Percentiles rank a stretch among this genome's conserved stretches.
Evolutionary conservation across 257 asterid genomes (phyloP).

Genomic region (Sherardia arvensis): DNA sequence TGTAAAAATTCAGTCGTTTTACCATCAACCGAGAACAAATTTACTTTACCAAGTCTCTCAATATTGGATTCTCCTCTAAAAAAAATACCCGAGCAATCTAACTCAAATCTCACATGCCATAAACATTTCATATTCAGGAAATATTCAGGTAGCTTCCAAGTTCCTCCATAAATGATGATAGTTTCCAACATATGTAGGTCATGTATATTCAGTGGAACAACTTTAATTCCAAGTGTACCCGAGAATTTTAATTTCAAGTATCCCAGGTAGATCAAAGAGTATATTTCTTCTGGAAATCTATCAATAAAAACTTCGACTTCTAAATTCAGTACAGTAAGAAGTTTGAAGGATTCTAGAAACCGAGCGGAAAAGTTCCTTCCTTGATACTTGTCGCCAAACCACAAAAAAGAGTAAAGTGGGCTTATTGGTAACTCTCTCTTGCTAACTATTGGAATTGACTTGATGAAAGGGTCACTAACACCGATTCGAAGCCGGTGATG

Average conservation of each 20-base stretch:
- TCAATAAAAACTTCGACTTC: background rate
- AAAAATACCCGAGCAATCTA: background rate
- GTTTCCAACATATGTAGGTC: background rate
- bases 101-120: background rate
- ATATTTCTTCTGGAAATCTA: background rate
- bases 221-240: too few species aligned
- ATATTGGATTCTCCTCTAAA: background rate
- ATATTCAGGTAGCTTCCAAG: background rate
- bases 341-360: background rate
- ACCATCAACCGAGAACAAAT: background rate
- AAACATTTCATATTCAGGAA: background rate
- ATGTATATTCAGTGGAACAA: background rate
- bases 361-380: background rate
- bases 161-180: background rate
- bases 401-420: background rate
- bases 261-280: background rate
- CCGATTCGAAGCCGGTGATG: background rate
- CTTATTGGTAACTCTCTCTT: background rate
- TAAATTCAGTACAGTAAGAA: constrained; percentile 4
- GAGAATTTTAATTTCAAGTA: background rate
- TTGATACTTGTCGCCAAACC: background rate
- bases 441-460: background rate
- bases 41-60: background rate
- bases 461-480: too few species aligned
- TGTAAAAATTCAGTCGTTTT: background rate